Base-by-base conservation (phyloP, 495 filamentous ascomycete genomes). In the Penicillium ochrochloron region DNA sequence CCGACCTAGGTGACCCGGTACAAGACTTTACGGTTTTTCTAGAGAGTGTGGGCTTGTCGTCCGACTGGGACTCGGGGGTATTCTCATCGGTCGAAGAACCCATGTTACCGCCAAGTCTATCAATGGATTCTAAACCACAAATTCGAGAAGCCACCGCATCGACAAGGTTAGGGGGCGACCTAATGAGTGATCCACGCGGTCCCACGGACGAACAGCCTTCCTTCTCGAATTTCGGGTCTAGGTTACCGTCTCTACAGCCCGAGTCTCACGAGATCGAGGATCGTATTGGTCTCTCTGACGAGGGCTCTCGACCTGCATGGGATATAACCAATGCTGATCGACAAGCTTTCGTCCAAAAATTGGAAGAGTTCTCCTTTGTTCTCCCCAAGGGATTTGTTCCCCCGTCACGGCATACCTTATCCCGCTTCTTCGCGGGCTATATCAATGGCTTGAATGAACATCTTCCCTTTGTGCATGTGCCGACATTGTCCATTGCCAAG, bases 321-420 rank as follows among this genome's bases (percentile, higher is more conserved):
- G 87, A 88, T 64, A 87, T 91, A 61, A 86, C 88, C 6, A 84
- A 85, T 56, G 67, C 81, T 50, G 88, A 90, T 66, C 86, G 89
- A 33, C 81, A 84, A 33, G 73, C 83, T 14, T 90, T 91, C 53
- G 79, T 88, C 52, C 82, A 80, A 42, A 86, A 87, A 50, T 75
- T 91, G 4, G 85, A 87, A 46, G 88, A 90, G 57, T 91, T 90
- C 64, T 83, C 85, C 11, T 81, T 82, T 59, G 83, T 90, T 46
- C 80, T 91, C n/a, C 89, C 89, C 0, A 84, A 80, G 63, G 83
- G 84, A 53, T 91, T 92, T 68, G 82, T 85, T 5, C 86, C 90
- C 21, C 81, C 80, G 17, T 80, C 82, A 31, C 77, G 78, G 23
- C 78, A 82, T 63, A 73, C 76, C 1, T 60, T 84, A 41, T 79